A percentile compares a stretch with the other conserved stretches of the same genome.
Conservation (phyloP, 176 grass and related monocot genomes). For the Oryza brachyantha region DNA sequence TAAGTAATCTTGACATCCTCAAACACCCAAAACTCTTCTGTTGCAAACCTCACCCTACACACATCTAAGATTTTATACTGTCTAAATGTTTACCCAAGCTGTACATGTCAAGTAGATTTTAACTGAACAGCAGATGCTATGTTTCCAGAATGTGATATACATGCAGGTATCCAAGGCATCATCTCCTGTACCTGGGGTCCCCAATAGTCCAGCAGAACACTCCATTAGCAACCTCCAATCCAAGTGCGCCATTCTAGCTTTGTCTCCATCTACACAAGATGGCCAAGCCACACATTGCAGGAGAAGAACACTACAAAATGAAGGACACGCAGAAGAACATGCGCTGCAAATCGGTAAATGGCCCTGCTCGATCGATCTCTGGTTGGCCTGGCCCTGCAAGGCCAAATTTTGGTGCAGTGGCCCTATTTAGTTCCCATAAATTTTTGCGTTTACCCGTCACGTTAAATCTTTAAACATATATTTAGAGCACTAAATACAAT, state of each 20-base stretch:
- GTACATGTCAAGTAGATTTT: not conserved
- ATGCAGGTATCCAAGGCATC: not conserved
- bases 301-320: not conserved
- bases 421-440: too few species aligned
- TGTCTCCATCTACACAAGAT: not conserved
- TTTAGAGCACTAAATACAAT: too few species aligned
- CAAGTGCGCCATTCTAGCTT: not conserved
- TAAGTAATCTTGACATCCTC: not conserved
- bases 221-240: not conserved
- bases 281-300: not conserved
- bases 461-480: too few species aligned
- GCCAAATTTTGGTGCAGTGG: not conserved
- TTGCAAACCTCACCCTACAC: not conserved
- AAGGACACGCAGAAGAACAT: not conserved
- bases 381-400: not conserved
- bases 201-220: not conserved
- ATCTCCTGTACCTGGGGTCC: not conserved
- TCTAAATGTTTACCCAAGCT: not conserved
- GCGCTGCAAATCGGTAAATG: not conserved
- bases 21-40: not conserved
- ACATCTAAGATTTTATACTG: not conserved
- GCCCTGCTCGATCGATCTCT: not conserved
- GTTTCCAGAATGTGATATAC: not conserved
- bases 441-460: too few species aligned
- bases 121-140: not conserved